Evolutionary conservation across 208 protist species (phyloP), one percentile per base, ranked within the genome.

Genomic region (Naegleria fowleri): DNA sequence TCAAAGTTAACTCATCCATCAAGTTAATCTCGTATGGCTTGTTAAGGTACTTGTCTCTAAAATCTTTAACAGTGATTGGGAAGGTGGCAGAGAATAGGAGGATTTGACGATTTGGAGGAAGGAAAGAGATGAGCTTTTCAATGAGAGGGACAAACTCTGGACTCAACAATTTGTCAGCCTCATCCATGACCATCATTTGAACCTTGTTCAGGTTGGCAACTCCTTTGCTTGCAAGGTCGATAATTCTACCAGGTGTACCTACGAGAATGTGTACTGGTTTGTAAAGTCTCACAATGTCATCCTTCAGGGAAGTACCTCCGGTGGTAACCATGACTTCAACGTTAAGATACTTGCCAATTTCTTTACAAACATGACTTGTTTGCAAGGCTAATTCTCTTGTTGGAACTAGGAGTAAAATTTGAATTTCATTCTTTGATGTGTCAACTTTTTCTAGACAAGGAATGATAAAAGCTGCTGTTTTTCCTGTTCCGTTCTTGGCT

Each of bases 401-500:
- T 51, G 98, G 98, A 40, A 99, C 98, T 91, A 99, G 96, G 84
- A 99, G 95, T 6, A 99, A 94, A 16, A 97, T 97, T 97, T 99
- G 99, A 40, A 99, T 98, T 91, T 94, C 90, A 58, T 93, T 90
- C 90, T 98, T 96, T 5, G 92, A 94, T 51, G 96, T 95, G 93
- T 99, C 97, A 25, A 99, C 95, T 92, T 97, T 98, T 94, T 99
- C 97, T 5, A 99, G 93, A 33, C 97, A 96, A 48, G 99, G 99
- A 91, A 99, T 99, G 5, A 99, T 94, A 92, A 99, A 99, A 22
- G 98, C 97, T 25, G 97, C 99, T 2, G 99, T 99, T 95, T 99
- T 99, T 90, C 99, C 99, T 13, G 99, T 99, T 55, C 99, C 98
- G 94, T 99, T 99, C 95, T 99, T 99, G 43, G 99, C 99, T 92